Evolutionary conservation across 2,329 filamentous ascomycete genomes (phyloP).

Genomic region (Phoma sp.): DNA sequence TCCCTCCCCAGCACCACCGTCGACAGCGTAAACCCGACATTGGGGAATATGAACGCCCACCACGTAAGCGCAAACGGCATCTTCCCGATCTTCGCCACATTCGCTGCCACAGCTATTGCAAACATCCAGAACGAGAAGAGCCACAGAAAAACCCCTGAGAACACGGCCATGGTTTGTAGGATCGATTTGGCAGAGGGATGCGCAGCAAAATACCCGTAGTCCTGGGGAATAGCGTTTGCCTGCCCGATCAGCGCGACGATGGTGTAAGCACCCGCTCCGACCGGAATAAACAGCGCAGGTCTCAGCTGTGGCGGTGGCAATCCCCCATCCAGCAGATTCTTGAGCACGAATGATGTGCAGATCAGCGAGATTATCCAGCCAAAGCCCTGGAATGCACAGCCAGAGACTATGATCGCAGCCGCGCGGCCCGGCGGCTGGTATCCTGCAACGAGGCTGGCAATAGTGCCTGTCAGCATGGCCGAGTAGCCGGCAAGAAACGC

Average conservation of each 20-base stretch:
- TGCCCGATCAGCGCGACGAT: conserved; percentile 73
- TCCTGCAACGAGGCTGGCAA: conserved; percentile 67
- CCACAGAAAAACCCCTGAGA: conserved; percentile 65
- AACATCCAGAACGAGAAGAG: conserved; percentile 63
- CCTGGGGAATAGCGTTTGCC: conserved; percentile 57
- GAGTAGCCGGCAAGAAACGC: conserved; percentile 74
- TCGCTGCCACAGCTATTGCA: conserved; percentile 41
- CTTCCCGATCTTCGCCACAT: conserved; percentile 16
- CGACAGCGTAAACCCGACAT: conserved; percentile 48
- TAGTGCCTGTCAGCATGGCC: conserved; percentile 72
- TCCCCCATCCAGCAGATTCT: conserved; percentile 67
- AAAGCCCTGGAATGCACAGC: conserved; percentile 71
- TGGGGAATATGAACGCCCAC: conserved; percentile 62
- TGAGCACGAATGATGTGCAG: conserved; percentile 72
- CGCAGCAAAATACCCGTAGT: conserved; percentile 30
- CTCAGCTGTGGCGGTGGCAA: conserved; percentile 66
- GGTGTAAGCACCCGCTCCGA: conserved; percentile 73
- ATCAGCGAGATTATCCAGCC: conserved; percentile 69
- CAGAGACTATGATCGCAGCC: conserved; percentile 67
- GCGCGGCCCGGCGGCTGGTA: conserved; percentile 62
- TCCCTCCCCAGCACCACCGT: conserved; percentile 44
- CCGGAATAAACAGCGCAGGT: conserved; percentile 74
- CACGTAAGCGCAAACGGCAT: conserved; percentile 62
- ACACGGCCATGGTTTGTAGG: conserved; percentile 51
- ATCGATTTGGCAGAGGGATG: conserved; percentile 32